Evolutionary conservation across 768 basidiomycete genomes (phyloP).

Genomic region (Trametes elegans): DNA sequence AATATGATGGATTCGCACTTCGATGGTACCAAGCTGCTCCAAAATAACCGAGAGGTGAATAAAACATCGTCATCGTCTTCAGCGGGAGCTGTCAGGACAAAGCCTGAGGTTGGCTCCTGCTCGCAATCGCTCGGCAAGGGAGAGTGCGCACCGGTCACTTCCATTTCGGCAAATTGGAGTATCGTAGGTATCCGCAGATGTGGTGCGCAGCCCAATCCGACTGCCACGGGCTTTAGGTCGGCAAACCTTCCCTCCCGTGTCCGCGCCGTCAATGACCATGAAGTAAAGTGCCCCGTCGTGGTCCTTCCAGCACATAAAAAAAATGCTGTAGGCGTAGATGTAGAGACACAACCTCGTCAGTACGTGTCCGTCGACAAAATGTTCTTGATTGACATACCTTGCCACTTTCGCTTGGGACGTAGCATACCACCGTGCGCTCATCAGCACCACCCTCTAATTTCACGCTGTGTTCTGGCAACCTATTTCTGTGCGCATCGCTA

Average conservation of each 20-base stretch:
- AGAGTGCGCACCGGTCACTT: no score
- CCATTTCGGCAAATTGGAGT: constrained; percentile 14
- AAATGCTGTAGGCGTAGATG: no score
- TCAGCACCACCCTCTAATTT: not conserved
- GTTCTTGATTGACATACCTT: constrained; percentile 1
- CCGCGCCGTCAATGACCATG: not conserved
- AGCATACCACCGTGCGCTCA: constrained; percentile 9
- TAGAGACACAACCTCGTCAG: no score
- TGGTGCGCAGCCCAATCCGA: constrained; percentile 1
- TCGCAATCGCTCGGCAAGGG: no score
- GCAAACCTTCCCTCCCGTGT: not conserved
- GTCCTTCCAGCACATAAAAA: not conserved
- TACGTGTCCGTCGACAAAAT: not conserved
- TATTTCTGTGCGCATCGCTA: not conserved
- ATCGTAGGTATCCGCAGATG: not conserved
- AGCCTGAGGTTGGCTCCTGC: no score
- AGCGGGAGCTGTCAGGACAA: not conserved
- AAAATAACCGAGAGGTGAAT: not conserved
- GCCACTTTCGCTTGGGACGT: constrained; percentile 15
- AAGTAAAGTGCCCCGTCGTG: not conserved
- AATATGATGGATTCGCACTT: not conserved
- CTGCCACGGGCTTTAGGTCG: not conserved
- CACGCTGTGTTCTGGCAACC: constrained; percentile 4
- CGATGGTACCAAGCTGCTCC: constrained; percentile 6
- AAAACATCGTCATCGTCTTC: constrained; percentile 12